Evolutionary conservation across 2,329 filamentous ascomycete species (phyloP), one percentile per base, ranked within the genome.

Genomic region (Talaromyces sp.): DNA sequence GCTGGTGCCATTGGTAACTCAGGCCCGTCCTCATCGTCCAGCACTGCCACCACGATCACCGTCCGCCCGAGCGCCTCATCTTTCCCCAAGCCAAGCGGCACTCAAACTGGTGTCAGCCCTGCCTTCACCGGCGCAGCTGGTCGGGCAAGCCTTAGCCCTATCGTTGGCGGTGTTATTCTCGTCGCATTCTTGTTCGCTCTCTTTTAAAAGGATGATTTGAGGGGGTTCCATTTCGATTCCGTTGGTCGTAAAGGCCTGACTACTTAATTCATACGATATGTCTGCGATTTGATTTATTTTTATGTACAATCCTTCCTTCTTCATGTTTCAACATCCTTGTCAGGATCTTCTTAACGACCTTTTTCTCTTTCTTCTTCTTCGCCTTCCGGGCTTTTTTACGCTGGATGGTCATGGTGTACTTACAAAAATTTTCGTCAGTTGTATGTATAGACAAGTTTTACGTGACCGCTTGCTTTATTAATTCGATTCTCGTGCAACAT

Each of bases 71-170:
- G 56, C 57, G 46, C 48, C 25, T 60, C 61, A 31, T 48, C 33
- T 16, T 48, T 57, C 35, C 63, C 42, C 21, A 55, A 35, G n/a
- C 37, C 63, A 14, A 62, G 57, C 60, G 16, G 39, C 56, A 65
- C 63, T 23, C 25, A 59, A 25, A 57, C 60, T 11, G 48, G 60
- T 16, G 46, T 59, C 40, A 60, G 37, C 52, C 60, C 63, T 42
- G 63, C 40, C n/a, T 65, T 31, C 56, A 65, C 63, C 16, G 61
- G 63, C 12, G 63, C 63, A 44, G 63, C 61, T 40, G 60, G 60
- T 37, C 55, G 39, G 5, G 33, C 55, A 33, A 60, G 37, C 35
- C 16, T 61, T 14, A 61, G 42, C 25, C 54, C 58, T n/a, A 23
- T 64, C 14, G 6, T 57, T 21, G 31, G 42, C 8, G 44, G 33